A percentile compares a stretch with the other conserved stretches of the same genome.
These are phyloP conservation scores for Penicillium cataractarum DNA, from an alignment of 495 filamentous ascomycete genomes.

Conservation along the genomic window DNA sequence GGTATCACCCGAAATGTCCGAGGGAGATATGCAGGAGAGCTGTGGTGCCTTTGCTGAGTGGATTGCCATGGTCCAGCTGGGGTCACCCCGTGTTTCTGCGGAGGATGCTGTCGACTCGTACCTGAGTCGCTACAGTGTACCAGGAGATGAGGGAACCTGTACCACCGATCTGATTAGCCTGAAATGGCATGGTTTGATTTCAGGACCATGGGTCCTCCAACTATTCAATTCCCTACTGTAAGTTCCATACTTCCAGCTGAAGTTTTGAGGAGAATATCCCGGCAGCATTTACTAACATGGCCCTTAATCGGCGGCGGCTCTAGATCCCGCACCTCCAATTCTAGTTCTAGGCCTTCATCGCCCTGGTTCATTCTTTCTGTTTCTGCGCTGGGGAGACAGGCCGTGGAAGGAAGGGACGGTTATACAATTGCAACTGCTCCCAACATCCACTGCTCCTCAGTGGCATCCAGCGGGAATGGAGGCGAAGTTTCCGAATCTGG, in stretches of 20 bases:
- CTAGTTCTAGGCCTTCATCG: not conserved
- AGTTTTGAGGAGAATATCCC: not conserved
- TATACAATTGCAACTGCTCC: conserved; percentile 47
- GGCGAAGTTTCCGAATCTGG: conserved; percentile 2
- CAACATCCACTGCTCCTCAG: conserved; percentile 6
- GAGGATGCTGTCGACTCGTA: conserved; percentile 79
- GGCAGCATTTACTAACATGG: conserved; percentile 10
- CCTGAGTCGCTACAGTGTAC: conserved; percentile 77
- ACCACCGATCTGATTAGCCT: conserved; percentile 40
- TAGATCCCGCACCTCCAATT: conserved; percentile 15
- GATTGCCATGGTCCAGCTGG: conserved; percentile 72
- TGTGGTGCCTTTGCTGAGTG: conserved; percentile 77
- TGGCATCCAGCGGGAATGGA: not conserved
- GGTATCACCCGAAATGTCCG: conserved; percentile 38
- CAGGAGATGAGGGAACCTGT: conserved; percentile 39
- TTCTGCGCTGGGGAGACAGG: conserved; percentile 39
- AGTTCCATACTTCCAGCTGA: conserved; percentile 19
- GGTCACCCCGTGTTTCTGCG: conserved; percentile 69
- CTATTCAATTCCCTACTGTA: conserved; percentile 47
- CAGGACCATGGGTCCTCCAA: conserved; percentile 43
- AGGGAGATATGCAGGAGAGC: conserved; percentile 59
- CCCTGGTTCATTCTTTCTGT: conserved; percentile 48
- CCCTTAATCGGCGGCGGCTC: conserved; percentile 13
- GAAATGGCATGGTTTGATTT: conserved; percentile 53
- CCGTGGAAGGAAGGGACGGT: conserved; percentile 47